phyloP scores from a whole-genome alignment of 148 eudicot species.

The Chenopodium formosanum region DNA sequence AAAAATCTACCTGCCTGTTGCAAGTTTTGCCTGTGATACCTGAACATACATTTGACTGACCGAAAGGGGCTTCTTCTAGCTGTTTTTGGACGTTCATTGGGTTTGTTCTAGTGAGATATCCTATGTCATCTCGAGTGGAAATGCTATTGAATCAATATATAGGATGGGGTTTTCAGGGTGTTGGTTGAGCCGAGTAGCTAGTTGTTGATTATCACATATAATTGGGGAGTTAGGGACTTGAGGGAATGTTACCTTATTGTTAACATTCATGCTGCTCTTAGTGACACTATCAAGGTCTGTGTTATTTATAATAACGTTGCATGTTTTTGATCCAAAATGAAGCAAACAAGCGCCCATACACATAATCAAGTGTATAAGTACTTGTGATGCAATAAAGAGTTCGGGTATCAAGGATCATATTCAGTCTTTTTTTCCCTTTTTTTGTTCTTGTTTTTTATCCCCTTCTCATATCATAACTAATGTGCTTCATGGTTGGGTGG shows the following conservation, averaged over 20 bases:
- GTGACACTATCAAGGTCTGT: not conserved
- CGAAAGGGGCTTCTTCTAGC: not conserved
- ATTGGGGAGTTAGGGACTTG: not conserved
- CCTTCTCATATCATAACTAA: not conserved
- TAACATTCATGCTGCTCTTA: not conserved
- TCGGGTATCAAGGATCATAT: too few relatives aligned
- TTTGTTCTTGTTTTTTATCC: too few relatives aligned
- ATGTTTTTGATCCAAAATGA: not conserved
- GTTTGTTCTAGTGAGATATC: not conserved
- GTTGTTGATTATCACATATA: not conserved
- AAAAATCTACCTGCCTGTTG: not conserved
- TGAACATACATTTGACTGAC: too few relatives aligned
- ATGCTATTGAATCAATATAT: not conserved
- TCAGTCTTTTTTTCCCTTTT: too few relatives aligned
- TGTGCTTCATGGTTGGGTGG: not conserved
- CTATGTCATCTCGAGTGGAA: not conserved
- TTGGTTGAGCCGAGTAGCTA: not conserved
- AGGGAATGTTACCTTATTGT: not conserved
- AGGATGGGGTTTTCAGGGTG: not conserved
- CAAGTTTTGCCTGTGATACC: not conserved
- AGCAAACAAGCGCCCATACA: not conserved
- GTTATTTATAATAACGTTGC: not conserved
- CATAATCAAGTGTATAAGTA: not conserved
- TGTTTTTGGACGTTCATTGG: not conserved
- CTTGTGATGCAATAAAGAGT: not conserved